phyloP scores from a whole-genome alignment of 495 filamentous ascomycete species.

The Pyrenula massariospora region DNA sequence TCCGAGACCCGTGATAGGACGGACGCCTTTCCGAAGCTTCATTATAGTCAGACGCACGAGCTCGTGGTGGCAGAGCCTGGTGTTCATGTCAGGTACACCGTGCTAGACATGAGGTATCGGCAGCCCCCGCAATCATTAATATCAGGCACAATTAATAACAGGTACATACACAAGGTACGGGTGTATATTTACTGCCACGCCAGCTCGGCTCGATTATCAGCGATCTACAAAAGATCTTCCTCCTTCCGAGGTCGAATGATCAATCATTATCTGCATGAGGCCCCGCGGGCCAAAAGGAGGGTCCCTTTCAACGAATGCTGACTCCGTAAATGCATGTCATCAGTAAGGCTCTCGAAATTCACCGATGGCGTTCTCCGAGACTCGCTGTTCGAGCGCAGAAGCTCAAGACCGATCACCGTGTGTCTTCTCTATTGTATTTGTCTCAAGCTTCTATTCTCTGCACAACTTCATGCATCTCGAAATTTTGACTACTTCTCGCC shows the following conservation, averaged over 20 bases:
- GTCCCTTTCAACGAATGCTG: no score
- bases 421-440: neutral
- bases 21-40: neutral
- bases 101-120: no score
- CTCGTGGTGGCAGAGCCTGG: neutral
- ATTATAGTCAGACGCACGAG: neutral
- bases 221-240: neutral
- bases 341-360: neutral
- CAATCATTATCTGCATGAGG: neutral
- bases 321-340: neutral
- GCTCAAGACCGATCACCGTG: neutral
- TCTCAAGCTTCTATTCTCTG: neutral
- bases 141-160: no score
- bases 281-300: neutral
- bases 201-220: neutral
- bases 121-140: no score
- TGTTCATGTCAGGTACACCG: no score
- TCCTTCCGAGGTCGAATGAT: neutral
- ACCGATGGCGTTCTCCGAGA: neutral
- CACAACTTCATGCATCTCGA: neutral
- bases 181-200: neutral
- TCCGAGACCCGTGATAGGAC: neutral
- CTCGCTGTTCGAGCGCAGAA: neutral
- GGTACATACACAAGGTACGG: no score
- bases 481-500: neutral